phyloP scores from a whole-genome alignment of 306 rosid species.

The Quercus robur region DNA sequence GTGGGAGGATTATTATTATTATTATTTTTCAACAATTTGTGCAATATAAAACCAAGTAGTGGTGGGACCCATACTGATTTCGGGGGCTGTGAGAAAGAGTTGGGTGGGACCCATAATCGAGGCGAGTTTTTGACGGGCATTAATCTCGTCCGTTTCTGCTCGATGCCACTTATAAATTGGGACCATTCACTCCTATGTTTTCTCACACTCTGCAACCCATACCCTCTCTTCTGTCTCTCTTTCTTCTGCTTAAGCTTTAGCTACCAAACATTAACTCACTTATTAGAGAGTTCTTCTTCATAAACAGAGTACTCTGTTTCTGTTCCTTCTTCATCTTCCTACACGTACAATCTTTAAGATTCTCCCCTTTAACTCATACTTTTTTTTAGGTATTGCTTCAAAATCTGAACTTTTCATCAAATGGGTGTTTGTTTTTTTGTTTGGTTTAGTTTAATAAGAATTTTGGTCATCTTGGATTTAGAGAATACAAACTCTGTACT shows the following conservation, averaged over 20 bases:
- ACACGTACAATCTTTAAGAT: no score
- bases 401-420: neutral
- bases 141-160: constrained; percentile 29
- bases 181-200: constrained; percentile 24
- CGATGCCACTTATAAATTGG: constrained; percentile 54
- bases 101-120: constrained; percentile 33
- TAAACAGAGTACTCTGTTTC: constrained; percentile 19
- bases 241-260: neutral
- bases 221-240: neutral
- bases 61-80: constrained; percentile 29
- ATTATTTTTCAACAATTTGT: neutral
- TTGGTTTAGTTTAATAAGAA: neutral
- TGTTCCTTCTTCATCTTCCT: neutral
- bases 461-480: neutral
- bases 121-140: neutral
- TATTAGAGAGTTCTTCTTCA: no score
- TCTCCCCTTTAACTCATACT: neutral
- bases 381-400: constrained; percentile 8
- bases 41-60: neutral
- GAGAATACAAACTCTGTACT: neutral
- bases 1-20: no score
- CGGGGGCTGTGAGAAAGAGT: constrained; percentile 5
- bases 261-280: no score
- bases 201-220: constrained; percentile 31
- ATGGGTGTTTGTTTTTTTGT: neutral